These are phyloP conservation scores for Gaultheria prostrata DNA, from an alignment of 148 eudicot species.

Conservation along the genomic window DNA sequence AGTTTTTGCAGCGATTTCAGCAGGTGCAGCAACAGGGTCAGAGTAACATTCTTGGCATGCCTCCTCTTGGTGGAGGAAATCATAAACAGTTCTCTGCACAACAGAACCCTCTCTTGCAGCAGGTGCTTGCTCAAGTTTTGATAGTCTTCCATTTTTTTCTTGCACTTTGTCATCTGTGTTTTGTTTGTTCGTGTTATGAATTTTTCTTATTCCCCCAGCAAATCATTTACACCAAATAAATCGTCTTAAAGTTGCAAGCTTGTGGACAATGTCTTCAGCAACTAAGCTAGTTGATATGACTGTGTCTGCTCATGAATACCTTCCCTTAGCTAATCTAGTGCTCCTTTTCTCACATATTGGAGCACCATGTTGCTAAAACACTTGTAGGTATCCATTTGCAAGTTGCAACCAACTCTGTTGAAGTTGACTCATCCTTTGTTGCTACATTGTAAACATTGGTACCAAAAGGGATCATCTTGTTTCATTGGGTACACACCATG, in stretches of 20 bases:
- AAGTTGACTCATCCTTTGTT: not conserved
- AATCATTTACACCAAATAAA: not conserved
- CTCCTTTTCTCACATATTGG: not conserved
- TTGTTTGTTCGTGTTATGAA: not conserved
- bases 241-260: not conserved
- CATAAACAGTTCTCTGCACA: conserved; percentile 77
- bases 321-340: not conserved
- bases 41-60: conserved; percentile 72
- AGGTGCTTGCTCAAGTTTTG: conserved; percentile 42
- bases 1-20: conserved; percentile 75
- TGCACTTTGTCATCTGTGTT: not conserved
- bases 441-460: not conserved
- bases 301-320: not conserved
- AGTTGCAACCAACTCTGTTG: not conserved
- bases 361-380: not conserved
- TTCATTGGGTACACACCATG: not conserved
- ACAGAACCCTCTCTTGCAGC: conserved; percentile 76
- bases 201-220: not conserved
- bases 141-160: not conserved
- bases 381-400: not conserved
- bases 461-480: not conserved
- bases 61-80: conserved; percentile 68
- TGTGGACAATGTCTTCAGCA: not conserved
- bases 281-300: not conserved
- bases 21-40: conserved; percentile 94